Percentiles rank a stretch among this genome's conserved stretches.
phyloP scores from a whole-genome alignment of 2,329 filamentous ascomycete genomes.

The Pyrenophora teres region DNA sequence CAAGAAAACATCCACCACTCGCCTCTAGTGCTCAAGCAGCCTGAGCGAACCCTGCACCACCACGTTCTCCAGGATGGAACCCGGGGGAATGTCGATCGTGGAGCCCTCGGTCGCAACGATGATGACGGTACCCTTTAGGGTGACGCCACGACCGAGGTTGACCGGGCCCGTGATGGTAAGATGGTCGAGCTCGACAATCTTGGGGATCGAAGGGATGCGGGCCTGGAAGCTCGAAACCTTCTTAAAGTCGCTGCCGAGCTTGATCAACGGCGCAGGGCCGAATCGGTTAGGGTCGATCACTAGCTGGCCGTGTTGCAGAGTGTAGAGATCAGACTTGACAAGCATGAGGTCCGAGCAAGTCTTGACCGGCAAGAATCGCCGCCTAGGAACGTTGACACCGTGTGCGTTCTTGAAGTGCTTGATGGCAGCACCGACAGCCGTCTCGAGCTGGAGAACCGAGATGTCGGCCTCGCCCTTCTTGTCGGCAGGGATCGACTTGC shows the following conservation, averaged over 20 bases:
- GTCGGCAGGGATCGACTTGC: slow-evolving; percentile 96
- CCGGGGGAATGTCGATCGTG: slow-evolving; percentile 96
- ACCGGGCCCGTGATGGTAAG: slow-evolving; percentile 97
- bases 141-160: slow-evolving; percentile 93
- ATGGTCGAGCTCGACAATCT: slow-evolving; percentile 90
- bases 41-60: slow-evolving; percentile 96
- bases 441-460: slow-evolving; percentile 97
- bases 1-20: slow-evolving; percentile 15
- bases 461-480: slow-evolving; percentile 99
- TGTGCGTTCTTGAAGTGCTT: slow-evolving; percentile 98
- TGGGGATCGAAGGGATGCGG: slow-evolving; percentile 83
- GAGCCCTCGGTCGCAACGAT: slow-evolving; percentile 97
- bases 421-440: slow-evolving; percentile 96
- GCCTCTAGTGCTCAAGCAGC: slow-evolving; percentile 66
- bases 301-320: slow-evolving; percentile 96
- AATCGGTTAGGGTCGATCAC: slow-evolving; percentile 97
- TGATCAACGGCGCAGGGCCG: slow-evolving; percentile 95
- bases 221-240: slow-evolving; percentile 98
- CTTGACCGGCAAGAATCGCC: slow-evolving; percentile 99
- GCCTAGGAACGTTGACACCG: slow-evolving; percentile 96
- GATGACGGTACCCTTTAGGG: slow-evolving; percentile 97
- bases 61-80: slow-evolving; percentile 97
- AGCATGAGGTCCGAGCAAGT: slow-evolving; percentile 99
- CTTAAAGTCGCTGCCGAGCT: slow-evolving; percentile 99
- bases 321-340: slow-evolving; percentile 99